Base-by-base conservation (phyloP, 768 basidiomycete species). In the Kwoniella europaea region DNA sequence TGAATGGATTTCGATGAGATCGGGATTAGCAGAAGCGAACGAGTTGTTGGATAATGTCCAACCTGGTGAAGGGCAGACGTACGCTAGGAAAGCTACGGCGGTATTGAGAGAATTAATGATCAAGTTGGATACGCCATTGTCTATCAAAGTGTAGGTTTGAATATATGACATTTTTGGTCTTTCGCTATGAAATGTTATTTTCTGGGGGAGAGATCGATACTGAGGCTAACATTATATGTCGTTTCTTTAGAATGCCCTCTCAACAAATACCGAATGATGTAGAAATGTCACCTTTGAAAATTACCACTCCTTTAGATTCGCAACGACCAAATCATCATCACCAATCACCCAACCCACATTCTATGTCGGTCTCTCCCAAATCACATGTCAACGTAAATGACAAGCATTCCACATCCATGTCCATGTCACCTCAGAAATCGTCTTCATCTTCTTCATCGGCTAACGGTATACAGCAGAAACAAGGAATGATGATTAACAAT, bases 41-140 rank as follows among this genome's bases (percentile, higher is more conserved):
- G 79, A 80, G 50, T 43, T 80, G 69, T 59, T 80, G 50, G 79
- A 80, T 64, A 73, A 74, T 60, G 75, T 77, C 4, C 52, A 55
- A 5, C 68, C 63, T 53, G 64, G 53, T 12, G 72, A 76, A 22
- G 66, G 53, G 15, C 57, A 35, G 7, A 55, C 53, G 10, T 71
- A 74, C 41, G 69, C 75, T 2, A 29, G 69, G 22, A 78, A 72
- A 44, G 69, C 72, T 10, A 72, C 74, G 16, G 63, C 52, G 4
- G 74, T 80, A 4, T 56, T 80, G 50, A 69, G 79, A 27, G 75
- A 75, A 63, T 67, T 80, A 24, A 72, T 71, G 50, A 44, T n/a
- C 7, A 76, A 69, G 35, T 46, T 76, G 20, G 75, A 76, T 61
- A 22, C 20, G 58, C 61, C 71, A 1, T 6, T 66, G 58, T 61